Conservation (phyloP, 2,329 filamentous ascomycete species). For the Colletotrichum sojae region DNA sequence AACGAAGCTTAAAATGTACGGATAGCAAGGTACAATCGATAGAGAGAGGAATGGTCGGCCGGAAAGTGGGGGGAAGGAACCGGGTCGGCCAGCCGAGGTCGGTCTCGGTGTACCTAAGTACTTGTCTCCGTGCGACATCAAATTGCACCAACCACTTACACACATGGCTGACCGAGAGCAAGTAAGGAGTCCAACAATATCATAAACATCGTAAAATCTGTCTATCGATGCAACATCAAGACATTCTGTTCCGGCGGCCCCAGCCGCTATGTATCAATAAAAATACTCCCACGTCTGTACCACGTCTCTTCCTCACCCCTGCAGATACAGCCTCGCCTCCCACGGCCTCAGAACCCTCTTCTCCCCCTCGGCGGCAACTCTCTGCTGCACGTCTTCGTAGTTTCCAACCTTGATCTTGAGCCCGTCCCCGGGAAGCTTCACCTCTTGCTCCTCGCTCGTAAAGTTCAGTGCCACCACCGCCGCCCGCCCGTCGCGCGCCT, state of each 20-base stretch:
- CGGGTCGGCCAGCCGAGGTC: too few species aligned
- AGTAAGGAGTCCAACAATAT: not conserved
- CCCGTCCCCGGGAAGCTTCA: conserved; percentile 42
- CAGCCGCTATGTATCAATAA: not conserved
- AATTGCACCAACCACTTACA: too few species aligned
- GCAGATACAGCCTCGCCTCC: conserved; percentile 53
- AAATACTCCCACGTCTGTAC: not conserved
- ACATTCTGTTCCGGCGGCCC: not conserved
- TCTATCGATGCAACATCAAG: conserved; percentile 7
- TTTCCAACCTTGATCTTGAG: conserved; percentile 47
- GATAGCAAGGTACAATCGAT: too few species aligned
- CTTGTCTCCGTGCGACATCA: too few species aligned
- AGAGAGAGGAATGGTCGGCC: not conserved
- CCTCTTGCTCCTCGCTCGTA: conserved; percentile 50
- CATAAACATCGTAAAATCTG: conserved; percentile 35
- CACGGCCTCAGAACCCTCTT: conserved; percentile 48
- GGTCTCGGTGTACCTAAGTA: not conserved
- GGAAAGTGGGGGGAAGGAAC: not conserved
- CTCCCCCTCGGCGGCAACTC: conserved; percentile 22
- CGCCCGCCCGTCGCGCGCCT: conserved; percentile 49
- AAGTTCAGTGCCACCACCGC: conserved; percentile 57
- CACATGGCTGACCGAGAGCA: too few species aligned
- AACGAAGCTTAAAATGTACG: too few species aligned
- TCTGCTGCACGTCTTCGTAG: conserved; percentile 46
- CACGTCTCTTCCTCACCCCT: conserved; percentile 18